Evolutionary conservation across 257 asterid species (phyloP).

Genomic region (Nicotiana obtusifolia): DNA sequence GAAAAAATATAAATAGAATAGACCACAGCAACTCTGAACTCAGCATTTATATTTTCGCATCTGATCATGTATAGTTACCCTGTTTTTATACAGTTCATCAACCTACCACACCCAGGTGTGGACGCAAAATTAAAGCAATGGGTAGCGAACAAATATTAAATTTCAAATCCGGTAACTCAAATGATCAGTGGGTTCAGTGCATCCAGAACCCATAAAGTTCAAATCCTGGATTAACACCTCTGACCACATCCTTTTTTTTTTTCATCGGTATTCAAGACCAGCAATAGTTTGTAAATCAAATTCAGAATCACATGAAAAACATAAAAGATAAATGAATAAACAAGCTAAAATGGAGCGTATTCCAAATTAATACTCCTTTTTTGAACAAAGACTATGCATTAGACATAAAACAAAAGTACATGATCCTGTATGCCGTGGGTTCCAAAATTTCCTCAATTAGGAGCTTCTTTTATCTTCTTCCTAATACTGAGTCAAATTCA

Average conservation of each 20-base stretch:
- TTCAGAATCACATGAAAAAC: background rate
- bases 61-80: too few species aligned
- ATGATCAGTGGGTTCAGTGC: too few species aligned
- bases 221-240: too few species aligned
- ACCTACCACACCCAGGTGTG: background rate
- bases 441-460: background rate
- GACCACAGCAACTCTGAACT: too few species aligned
- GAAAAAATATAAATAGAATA: background rate
- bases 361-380: background rate
- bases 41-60: too few species aligned
- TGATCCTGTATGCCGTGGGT: too few species aligned
- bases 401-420: background rate
- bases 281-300: background rate
- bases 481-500: slow-evolving; percentile 1
- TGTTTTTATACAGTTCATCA: background rate
- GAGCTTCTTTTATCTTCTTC: slow-evolving; percentile 6
- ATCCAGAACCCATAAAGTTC: too few species aligned
- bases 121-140: too few species aligned
- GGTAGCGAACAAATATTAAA: too few species aligned
- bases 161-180: too few species aligned
- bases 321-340: background rate
- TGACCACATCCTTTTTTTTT: too few species aligned
- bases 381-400: background rate
- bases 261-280: background rate
- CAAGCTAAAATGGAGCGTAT: background rate